Evolutionary conservation across 345 rosid genomes (phyloP).

Genomic region (Euphorbia peplus): DNA sequence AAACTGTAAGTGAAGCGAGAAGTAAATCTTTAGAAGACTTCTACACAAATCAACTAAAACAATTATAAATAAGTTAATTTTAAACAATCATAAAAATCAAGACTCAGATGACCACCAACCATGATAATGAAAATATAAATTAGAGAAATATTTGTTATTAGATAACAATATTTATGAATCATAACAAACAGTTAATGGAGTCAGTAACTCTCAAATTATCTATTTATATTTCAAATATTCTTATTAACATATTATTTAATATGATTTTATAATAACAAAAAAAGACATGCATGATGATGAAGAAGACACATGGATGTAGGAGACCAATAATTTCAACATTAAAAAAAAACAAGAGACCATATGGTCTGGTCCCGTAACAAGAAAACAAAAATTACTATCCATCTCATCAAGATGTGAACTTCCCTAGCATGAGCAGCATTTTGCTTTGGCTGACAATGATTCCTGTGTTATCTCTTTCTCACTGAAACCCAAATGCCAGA

Average conservation of each 20-base stretch:
- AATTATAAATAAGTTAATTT: too few relatives aligned
- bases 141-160: not conserved
- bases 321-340: too few relatives aligned
- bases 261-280: too few relatives aligned
- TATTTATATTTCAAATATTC: not conserved
- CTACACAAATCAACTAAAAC: too few relatives aligned
- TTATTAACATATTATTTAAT: too few relatives aligned
- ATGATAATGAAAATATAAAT: not conserved
- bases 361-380: not conserved
- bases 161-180: not conserved
- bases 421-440: not conserved
- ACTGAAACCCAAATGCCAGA: not conserved
- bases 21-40: too few relatives aligned
- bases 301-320: not conserved
- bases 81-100: too few relatives aligned
- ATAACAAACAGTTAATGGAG: not conserved
- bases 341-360: too few relatives aligned
- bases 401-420: not conserved
- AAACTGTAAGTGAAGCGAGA: too few relatives aligned
- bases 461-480: not conserved
- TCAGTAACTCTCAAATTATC: not conserved
- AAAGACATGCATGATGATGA: not conserved
- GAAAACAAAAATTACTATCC: not conserved
- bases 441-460: not conserved
- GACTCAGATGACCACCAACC: not conserved